A percentile compares a stretch with the other conserved stretches of the same genome.
phyloP scores from a whole-genome alignment of 2,329 filamentous ascomycete species.

The Scolecobasidium constrictum region DNA sequence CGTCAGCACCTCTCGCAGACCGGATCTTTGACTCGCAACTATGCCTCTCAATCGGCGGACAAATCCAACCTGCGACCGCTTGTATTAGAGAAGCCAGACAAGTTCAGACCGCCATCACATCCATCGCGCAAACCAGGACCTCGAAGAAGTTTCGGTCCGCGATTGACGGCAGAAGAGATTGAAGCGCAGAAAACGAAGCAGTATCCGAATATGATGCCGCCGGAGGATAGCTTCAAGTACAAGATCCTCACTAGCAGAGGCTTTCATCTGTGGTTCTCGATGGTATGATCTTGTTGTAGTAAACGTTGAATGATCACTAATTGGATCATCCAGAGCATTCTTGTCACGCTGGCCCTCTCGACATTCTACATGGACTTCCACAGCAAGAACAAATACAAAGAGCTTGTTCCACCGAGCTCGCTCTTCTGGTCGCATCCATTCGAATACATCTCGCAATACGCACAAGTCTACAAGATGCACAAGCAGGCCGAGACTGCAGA shows the following conservation, averaged over 20 bases:
- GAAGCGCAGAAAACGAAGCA: constrained; percentile 55
- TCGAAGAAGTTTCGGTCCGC: constrained; percentile 43
- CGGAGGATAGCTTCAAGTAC: constrained; percentile 68
- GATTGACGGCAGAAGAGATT: constrained; percentile 54
- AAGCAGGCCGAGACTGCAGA: constrained; percentile 57
- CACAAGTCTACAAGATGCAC: constrained; percentile 68
- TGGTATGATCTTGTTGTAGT: constrained; percentile 48
- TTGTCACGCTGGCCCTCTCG: constrained; percentile 56
- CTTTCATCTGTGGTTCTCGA: constrained; percentile 72
- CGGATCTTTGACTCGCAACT: neutral
- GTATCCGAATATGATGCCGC: constrained; percentile 85
- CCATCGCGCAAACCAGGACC: constrained; percentile 50
- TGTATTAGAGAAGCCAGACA: constrained; percentile 68
- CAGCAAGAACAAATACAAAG: constrained; percentile 59
- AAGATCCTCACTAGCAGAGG: constrained; percentile 70
- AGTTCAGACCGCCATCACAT: constrained; percentile 89
- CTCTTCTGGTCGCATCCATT: constrained; percentile 62
- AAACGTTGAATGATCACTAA: too few species aligned
- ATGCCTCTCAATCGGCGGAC: constrained; percentile 5
- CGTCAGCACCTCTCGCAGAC: too few species aligned
- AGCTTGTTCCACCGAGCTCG: constrained; percentile 63
- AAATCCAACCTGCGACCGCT: constrained; percentile 7
- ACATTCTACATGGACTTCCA: constrained; percentile 74
- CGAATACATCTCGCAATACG: constrained; percentile 50
- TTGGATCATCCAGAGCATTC: constrained; percentile 42